Base-by-base conservation (phyloP, 352 stramenopile genomes). In the Pythium utonaiense region DNA sequence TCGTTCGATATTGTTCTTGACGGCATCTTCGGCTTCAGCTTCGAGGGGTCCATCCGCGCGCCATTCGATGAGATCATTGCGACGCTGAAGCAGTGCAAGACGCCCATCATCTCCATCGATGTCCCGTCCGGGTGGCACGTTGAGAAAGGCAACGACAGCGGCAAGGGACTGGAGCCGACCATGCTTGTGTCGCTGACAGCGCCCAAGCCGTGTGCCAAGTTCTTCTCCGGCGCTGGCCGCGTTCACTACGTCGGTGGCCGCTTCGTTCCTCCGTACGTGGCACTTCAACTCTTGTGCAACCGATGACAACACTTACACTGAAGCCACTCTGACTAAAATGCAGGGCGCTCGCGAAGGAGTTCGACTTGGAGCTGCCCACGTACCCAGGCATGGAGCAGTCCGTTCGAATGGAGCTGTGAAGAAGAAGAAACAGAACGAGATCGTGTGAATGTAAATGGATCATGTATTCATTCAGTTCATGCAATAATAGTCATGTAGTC, bases 11-110 rank as follows among this genome's bases (percentile, higher is more conserved):
- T 98, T n/a, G 91, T 99, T 33, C 69, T 99, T 8, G 98, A 99
- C 70, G 92, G 91, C 7, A 97, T 99, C 44, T 99, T 99, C 80
- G 98, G 98, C 6, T 99, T 99, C 77, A 98, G 92, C 50, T 99
- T 95, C 62, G 73, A 78, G 38, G 96, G 96, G 3, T 77, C 64
- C 9, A 80, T 96, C 55, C 87, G 96, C 48, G 64, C 89, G 21
- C 96, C 96, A 8, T 99, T 98, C 68, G 87, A 97, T 52, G 66
- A 65, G 0, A 83, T 99, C 33, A 82, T 99, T 33, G 31, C 69
- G 50, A 77, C 59, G 7, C 69, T 97, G 28, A 71, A 79, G 60
- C 63, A 72, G 47, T 82, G 73, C 40, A 56, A 68, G 21, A 71
- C 80, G 7, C 87, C 92, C 4, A 93, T 99, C 50, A 79, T 99